Evolutionary conservation across 2,329 filamentous ascomycete species (phyloP).

Genomic region (Grosmannia penicillata): DNA sequence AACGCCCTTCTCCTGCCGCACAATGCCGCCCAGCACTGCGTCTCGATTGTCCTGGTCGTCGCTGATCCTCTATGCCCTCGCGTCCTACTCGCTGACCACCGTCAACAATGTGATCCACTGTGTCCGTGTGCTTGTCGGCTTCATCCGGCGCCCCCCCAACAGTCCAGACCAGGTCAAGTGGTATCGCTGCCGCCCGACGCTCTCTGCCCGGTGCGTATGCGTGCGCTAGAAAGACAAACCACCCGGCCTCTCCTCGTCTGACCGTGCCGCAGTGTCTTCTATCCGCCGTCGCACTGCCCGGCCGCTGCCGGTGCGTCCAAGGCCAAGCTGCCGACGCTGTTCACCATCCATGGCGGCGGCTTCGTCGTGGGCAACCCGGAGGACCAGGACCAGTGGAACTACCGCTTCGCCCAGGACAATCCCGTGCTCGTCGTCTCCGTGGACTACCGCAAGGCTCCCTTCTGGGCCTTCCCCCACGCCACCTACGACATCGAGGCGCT

Average conservation of each 20-base stretch:
- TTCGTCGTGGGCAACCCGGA: conserved; percentile 27
- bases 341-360: conserved; percentile 38
- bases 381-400: conserved; percentile 32
- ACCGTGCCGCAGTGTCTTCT: conserved; percentile 22
- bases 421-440: conserved; percentile 29
- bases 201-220: conserved; percentile 4
- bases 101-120: conserved; percentile 2
- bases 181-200: conserved; percentile 10
- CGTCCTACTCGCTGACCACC: neutral
- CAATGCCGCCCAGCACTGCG: too few species aligned
- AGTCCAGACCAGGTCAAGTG: conserved; percentile 9
- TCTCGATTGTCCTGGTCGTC: too few species aligned
- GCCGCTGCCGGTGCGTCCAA: conserved; percentile 5
- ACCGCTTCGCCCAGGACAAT: conserved; percentile 23
- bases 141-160: neutral
- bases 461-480: conserved; percentile 25
- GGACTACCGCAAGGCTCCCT: conserved; percentile 32
- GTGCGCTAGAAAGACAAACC: neutral
- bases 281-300: conserved; percentile 20
- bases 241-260: neutral
- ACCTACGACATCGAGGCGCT: conserved; percentile 30
- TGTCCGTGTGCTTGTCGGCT: neutral
- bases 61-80: too few species aligned
- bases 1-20: too few species aligned
- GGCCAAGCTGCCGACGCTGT: conserved; percentile 23